phyloP scores from a whole-genome alignment of 345 rosid genomes.

The Fremontodendron californicum region DNA sequence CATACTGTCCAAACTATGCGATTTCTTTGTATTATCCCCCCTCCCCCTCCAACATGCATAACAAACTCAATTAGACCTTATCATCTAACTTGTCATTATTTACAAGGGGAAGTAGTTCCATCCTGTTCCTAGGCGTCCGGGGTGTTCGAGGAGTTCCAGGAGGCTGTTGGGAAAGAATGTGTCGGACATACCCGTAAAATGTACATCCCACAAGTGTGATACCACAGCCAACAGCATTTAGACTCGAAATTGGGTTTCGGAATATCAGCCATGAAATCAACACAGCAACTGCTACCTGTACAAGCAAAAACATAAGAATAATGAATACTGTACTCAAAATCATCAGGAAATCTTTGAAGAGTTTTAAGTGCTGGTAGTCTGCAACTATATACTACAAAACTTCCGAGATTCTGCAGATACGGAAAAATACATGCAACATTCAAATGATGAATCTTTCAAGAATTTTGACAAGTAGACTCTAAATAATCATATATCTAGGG shows the following conservation, averaged over 20 bases:
- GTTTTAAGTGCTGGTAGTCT: background rate
- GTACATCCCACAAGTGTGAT: constrained; percentile 87
- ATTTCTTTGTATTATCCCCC: background rate
- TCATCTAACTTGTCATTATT: constrained; percentile 78
- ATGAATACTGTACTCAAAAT: background rate
- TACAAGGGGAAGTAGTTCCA: constrained; percentile 84
- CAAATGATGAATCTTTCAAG: too few relatives aligned
- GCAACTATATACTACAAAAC: background rate
- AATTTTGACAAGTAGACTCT: too few relatives aligned
- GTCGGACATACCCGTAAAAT: constrained; percentile 85
- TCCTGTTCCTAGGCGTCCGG: constrained; percentile 68
- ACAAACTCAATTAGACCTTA: constrained; percentile 42
- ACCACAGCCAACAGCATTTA: constrained; percentile 94
- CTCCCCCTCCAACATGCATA: background rate
- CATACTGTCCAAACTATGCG: background rate
- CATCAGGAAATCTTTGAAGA: background rate
- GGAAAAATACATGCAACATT: background rate
- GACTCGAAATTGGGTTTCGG: constrained; percentile 68
- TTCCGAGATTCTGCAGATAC: background rate
- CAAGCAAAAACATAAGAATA: background rate
- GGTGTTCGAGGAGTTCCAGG: constrained; percentile 92
- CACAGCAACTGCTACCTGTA: constrained; percentile 94
- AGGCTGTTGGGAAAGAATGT: constrained; percentile 69
- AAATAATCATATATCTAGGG: too few relatives aligned
- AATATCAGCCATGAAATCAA: constrained; percentile 87